Percentiles rank a stretch among this genome's conserved stretches.
Evolutionary conservation across 108 stramenopile genomes (phyloP).

Genomic region (Pseudonitzschia pungens): DNA sequence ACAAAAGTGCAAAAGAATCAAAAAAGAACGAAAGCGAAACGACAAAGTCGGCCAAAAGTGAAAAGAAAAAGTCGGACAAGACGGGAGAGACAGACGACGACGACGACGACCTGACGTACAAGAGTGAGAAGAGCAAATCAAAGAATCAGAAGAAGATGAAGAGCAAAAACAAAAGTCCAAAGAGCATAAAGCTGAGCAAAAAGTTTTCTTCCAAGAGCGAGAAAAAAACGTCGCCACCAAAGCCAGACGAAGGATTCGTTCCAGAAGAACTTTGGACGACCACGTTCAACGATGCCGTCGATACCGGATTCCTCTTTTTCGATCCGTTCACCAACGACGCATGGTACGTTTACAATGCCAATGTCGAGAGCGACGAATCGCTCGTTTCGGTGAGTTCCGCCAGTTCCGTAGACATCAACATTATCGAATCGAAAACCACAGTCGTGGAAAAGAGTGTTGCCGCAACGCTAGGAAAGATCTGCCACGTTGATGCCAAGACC

Average conservation of each 20-base stretch:
- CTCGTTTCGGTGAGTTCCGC: neutral
- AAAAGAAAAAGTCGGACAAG: neutral
- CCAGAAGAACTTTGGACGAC: neutral
- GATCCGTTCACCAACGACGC: neutral
- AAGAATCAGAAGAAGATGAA: neutral
- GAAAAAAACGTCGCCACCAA: neutral
- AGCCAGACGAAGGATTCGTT: neutral
- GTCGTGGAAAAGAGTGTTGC: neutral
- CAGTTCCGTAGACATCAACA: neutral
- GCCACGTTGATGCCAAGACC: neutral
- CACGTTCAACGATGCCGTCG: slow-evolving; percentile 3
- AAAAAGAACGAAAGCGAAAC: neutral
- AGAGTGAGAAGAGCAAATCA: neutral
- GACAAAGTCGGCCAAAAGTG: neutral
- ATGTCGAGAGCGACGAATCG: neutral
- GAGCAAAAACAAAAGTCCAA: neutral
- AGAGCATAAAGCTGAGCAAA: neutral
- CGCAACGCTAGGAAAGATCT: slow-evolving; percentile 3
- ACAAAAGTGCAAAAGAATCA: neutral
- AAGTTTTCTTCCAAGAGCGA: neutral
- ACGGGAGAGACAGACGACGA: neutral
- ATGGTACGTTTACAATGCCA: slow-evolving; percentile 13
- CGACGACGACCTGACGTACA: neutral
- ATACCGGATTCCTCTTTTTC: slow-evolving; percentile 10
- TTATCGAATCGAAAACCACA: neutral